Evolutionary conservation across 257 asterid genomes (phyloP), one percentile per base, ranked within the genome.

Genomic region (Salvia rosmarinus): DNA sequence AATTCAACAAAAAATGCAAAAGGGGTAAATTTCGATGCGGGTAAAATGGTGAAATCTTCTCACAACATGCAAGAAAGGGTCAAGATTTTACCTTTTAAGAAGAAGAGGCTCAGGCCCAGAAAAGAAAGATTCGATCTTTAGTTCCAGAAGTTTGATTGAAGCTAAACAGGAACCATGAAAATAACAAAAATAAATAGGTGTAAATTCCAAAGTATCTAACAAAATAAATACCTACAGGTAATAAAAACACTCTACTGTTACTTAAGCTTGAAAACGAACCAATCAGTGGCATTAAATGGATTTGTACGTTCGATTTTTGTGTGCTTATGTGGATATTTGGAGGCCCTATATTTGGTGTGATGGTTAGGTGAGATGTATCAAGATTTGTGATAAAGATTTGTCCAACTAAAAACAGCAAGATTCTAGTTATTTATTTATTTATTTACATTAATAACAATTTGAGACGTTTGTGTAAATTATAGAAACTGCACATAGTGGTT

Each of bases 1-100:
- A 71, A 62, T 37, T 2, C 43, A n/a, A 5, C 9, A 13, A 2
- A 21, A 46, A 46, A 47, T 16, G 47, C 16, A 44, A 43, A 50
- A 35, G 72, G 55, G 64, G 56, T 51, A 25, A 40, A 42, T 70
- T 56, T 56, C 39, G 50, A 43, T 47, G 40, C 40, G 42, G 25
- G 43, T 9, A 66, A 70, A 71, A 21, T 12, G n/a, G n/a, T n/a
- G n/a, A n/a, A n/a, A n/a, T n/a, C n/a, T 55, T 46, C 66, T 14
- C 16, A 58, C 4, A 66, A 73, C 61, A 63, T 37, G 62, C 80
- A 76, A 63, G 51, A 64, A 80, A 40, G 32, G 58, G 62, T 25
- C 42, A 14, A 44, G 61, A 43, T 66, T 43, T 25, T 35, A 35
- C 54, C 62, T 52, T 20, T 6, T 2, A 4, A 10, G 12, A 25